Conservation (phyloP, 192 early-diverging fungal species). For the Endogone sp. region DNA sequence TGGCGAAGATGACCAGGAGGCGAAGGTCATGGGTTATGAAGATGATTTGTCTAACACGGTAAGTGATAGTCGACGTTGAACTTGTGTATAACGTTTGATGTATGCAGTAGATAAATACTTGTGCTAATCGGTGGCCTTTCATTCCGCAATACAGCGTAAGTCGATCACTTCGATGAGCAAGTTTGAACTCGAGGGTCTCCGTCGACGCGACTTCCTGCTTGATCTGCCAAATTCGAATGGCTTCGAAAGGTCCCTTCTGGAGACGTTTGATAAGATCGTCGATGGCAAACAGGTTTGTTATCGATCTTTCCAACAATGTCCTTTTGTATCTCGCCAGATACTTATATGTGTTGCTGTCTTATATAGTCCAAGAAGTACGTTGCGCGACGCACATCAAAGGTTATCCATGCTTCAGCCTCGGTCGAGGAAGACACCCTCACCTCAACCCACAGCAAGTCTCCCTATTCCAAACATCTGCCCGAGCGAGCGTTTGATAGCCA, state of each 20-base stretch:
- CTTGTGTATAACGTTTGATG: background rate
- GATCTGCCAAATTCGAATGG: background rate
- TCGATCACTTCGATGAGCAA: background rate
- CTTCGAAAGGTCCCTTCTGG: conserved; percentile 20
- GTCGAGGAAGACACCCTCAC: conserved; percentile 5
- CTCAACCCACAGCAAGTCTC: conserved; percentile 1
- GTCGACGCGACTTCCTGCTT: background rate
- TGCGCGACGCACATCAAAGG: conserved; percentile 7
- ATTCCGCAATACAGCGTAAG: background rate
- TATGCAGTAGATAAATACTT: background rate
- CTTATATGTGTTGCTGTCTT: background rate
- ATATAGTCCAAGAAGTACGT: conserved; percentile 10
- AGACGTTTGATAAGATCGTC: conserved; percentile 7
- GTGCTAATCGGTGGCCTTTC: background rate
- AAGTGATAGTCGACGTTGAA: background rate
- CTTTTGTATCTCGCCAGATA: background rate
- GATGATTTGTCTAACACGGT: background rate
- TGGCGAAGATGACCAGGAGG: background rate
- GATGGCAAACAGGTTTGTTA: conserved; percentile 4
- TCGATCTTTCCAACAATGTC: background rate
- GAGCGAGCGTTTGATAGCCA: conserved; percentile 7
- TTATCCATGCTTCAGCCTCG: conserved; percentile 6
- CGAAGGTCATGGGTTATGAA: background rate
- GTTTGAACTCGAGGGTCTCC: background rate
- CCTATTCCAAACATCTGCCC: background rate